A percentile compares a stretch with the other conserved stretches of the same genome.
Evolutionary conservation across 768 basidiomycete genomes (phyloP).

Genomic region (Rhodocollybia butyracea): DNA sequence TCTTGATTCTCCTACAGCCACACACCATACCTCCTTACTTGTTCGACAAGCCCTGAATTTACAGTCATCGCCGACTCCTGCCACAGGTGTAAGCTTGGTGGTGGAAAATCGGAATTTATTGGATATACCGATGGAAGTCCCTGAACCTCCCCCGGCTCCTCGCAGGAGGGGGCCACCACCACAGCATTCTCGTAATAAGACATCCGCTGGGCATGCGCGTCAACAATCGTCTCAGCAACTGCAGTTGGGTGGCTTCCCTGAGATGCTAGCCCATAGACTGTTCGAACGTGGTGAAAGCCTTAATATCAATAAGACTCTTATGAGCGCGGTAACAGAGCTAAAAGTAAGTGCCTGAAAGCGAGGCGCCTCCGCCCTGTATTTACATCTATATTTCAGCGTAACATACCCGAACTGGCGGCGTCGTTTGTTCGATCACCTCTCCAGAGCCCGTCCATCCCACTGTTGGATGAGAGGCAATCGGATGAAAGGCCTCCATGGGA

Average conservation of each 20-base stretch:
- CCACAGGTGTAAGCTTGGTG: constrained; percentile 74
- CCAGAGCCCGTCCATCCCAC: constrained; percentile 42
- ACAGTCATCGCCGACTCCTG: constrained; percentile 67
- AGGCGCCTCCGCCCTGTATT: neutral
- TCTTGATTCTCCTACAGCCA: constrained; percentile 30
- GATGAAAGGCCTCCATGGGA: constrained; percentile 70
- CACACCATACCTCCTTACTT: constrained; percentile 65
- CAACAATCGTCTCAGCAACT: constrained; percentile 38
- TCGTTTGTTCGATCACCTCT: constrained; percentile 61
- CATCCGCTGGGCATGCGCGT: constrained; percentile 28
- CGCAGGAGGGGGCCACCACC: constrained; percentile 28
- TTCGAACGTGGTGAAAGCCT: constrained; percentile 75
- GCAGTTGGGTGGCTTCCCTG: constrained; percentile 60
- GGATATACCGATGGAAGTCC: constrained; percentile 67
- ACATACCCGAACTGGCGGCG: constrained; percentile 79
- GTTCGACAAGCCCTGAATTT: constrained; percentile 81
- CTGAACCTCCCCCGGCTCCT: constrained; percentile 38
- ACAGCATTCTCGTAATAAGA: constrained; percentile 15
- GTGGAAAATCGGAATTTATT: constrained; percentile 81
- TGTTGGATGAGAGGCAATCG: constrained; percentile 54
- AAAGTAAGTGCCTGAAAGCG: constrained; percentile 44
- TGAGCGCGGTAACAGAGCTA: constrained; percentile 76
- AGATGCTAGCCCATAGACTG: constrained; percentile 68
- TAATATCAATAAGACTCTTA: constrained; percentile 80
- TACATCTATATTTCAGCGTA: constrained; percentile 46